Conservation (phyloP, 2,329 filamentous ascomycete species). For the Pseudogymnoascus sp. region DNA sequence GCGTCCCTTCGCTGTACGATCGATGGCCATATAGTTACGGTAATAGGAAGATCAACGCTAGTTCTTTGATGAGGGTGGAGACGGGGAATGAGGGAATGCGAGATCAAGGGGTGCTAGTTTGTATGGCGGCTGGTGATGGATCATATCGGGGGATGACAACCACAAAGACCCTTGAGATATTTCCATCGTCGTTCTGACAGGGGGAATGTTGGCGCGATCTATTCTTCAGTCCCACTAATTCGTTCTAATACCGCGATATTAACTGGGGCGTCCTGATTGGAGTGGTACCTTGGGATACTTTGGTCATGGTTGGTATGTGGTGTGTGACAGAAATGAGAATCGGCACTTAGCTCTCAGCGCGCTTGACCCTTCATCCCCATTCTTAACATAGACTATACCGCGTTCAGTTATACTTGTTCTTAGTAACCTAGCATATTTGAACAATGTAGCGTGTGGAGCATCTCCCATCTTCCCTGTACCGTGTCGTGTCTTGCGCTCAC, state of each 20-base stretch:
- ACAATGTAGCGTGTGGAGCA: neutral
- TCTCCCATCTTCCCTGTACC: neutral
- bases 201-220: neutral
- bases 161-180: neutral
- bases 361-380: neutral
- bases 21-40: neutral
- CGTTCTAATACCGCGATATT: neutral
- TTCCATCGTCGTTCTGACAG: neutral
- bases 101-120: neutral
- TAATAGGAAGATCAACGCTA: neutral
- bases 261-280: neutral
- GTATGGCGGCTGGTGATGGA: neutral
- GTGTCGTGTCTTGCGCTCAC: neutral
- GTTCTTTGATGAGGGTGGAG: neutral
- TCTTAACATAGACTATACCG: neutral
- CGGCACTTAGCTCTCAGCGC: neutral
- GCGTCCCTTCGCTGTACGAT: neutral
- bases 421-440: neutral
- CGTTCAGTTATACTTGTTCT: neutral
- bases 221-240: neutral
- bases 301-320: neutral
- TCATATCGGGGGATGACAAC: neutral
- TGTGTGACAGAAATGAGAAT: constrained; percentile 3
- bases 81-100: neutral
- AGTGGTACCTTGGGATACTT: neutral